phyloP scores from a whole-genome alignment of 257 asterid genomes.

The Solanum corneliomulleri region DNA sequence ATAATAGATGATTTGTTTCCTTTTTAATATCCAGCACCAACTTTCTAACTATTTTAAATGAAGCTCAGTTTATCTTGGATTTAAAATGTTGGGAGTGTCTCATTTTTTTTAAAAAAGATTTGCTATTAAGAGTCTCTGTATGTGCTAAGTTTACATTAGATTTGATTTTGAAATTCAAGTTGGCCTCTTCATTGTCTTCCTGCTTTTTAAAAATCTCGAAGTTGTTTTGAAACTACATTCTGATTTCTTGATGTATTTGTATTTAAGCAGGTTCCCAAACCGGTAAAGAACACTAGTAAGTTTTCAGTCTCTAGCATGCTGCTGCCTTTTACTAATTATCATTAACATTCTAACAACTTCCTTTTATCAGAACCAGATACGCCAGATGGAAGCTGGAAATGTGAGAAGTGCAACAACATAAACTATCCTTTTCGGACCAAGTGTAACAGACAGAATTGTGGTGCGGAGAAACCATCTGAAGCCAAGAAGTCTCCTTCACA shows the following conservation, averaged over 20 bases:
- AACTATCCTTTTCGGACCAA: conserved; percentile 86
- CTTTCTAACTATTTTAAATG: not conserved
- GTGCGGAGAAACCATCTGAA: conserved; percentile 81
- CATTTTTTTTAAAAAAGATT: not conserved
- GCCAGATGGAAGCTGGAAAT: conserved; percentile 98
- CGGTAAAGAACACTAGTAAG: conserved; percentile 67
- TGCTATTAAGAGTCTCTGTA: not conserved
- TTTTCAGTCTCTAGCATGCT: not conserved
- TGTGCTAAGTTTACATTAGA: not conserved
- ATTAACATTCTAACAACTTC: not conserved
- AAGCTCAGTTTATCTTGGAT: not conserved
- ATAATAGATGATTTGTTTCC: not conserved
- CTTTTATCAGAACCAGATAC: conserved; percentile 42
- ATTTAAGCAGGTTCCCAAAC: conserved; percentile 43
- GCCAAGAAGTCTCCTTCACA: conserved; percentile 38
- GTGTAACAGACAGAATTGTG: conserved; percentile 91
- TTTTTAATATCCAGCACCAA: not conserved
- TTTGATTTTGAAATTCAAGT: not conserved
- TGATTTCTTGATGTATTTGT: not conserved
- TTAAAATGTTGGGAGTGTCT: not conserved
- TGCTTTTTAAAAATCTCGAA: not conserved
- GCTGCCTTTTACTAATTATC: conserved; percentile 2
- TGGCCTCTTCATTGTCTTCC: not conserved
- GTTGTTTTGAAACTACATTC: not conserved
- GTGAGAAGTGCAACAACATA: conserved; percentile 84